Conservation (phyloP, 306 rosid species). For the Lupinus albus region DNA sequence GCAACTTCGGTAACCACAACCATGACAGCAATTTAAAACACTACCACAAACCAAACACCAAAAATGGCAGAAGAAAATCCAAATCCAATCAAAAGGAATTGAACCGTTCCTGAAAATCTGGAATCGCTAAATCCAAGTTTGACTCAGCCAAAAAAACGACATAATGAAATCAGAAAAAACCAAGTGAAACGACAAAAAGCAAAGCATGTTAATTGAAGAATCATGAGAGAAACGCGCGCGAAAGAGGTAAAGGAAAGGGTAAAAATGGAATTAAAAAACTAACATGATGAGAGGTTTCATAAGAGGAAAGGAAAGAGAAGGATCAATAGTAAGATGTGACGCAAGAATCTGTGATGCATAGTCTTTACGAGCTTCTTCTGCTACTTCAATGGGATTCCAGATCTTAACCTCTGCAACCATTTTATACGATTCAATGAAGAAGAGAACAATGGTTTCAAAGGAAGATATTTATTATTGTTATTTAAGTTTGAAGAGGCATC, state of each 20-base stretch:
- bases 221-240: constrained; percentile 29
- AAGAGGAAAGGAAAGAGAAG: constrained; percentile 57
- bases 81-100: not conserved
- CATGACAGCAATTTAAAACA: no score
- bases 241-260: not conserved
- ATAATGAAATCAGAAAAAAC: not conserved
- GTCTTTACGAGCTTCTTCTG: constrained; percentile 46
- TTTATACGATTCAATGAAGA: not conserved
- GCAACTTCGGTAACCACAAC: no score
- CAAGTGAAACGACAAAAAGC: not conserved
- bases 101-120: not conserved
- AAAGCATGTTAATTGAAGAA: constrained; percentile 1
- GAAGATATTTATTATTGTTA: no score
- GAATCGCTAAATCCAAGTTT: constrained; percentile 2
- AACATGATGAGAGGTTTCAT: constrained; percentile 62
- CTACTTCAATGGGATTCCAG: constrained; percentile 67
- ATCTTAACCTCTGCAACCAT: constrained; percentile 60
- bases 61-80: not conserved
- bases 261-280: constrained; percentile 30
- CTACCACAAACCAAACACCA: not conserved
- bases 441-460: not conserved
- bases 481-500: not conserved
- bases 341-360: constrained; percentile 48
- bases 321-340: constrained; percentile 65
- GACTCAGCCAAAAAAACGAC: not conserved